Conservation (phyloP, 345 rosid genomes). For the Carallia brachiata region DNA sequence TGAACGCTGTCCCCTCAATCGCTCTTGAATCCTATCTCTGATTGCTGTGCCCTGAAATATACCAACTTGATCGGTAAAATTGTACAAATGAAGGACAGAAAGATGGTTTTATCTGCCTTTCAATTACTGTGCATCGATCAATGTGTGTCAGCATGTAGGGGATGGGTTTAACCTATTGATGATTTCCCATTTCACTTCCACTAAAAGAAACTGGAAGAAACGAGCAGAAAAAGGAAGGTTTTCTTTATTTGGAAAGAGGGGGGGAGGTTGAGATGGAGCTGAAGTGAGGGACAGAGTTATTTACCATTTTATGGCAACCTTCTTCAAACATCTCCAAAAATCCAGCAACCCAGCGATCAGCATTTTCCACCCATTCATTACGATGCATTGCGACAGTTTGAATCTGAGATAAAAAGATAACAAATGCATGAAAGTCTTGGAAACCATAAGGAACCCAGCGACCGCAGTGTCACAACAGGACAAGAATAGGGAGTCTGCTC, state of each 20-base stretch:
- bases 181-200: neutral
- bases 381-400: slow-evolving; percentile 65
- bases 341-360: slow-evolving; percentile 64
- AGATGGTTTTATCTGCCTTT: too few species aligned
- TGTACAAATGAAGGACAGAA: too few species aligned
- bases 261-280: neutral
- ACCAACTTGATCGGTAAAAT: neutral
- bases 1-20: slow-evolving; percentile 41
- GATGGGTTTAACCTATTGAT: too few species aligned
- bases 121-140: too few species aligned
- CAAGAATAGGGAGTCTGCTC: too few species aligned
- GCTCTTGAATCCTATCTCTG: slow-evolving; percentile 59
- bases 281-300: neutral
- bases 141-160: too few species aligned
- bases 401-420: slow-evolving; percentile 36
- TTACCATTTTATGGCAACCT: slow-evolving; percentile 67
- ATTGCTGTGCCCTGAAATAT: slow-evolving; percentile 53
- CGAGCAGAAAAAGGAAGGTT: too few species aligned
- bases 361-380: slow-evolving; percentile 62
- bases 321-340: slow-evolving; percentile 75
- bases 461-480: too few species aligned
- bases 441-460: too few species aligned
- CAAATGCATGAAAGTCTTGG: neutral
- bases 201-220: neutral
- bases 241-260: neutral